Evolutionary conservation across 2,329 filamentous ascomycete genomes (phyloP), one percentile per base, ranked within the genome.

Genomic region (Tolypocladium capitatum): DNA sequence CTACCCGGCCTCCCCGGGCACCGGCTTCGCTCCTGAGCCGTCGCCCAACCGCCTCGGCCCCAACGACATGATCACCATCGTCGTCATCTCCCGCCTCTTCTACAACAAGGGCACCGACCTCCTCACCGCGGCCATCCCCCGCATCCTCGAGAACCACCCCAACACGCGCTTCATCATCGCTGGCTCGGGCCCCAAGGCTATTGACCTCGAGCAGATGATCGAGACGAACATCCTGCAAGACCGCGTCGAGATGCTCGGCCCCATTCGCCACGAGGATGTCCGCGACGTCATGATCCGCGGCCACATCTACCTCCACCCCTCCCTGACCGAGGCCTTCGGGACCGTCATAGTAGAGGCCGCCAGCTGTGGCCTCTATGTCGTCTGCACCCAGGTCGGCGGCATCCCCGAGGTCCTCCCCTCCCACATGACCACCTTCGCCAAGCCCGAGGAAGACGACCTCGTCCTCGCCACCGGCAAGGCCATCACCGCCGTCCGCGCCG

Each of bases 61-160:
- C 0, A 76, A 87, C 53, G 91, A 96, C 57, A 84, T 81, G 11
- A 91, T 98, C 58, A 96, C 89, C 8, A 96, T 98, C 49, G 88
- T 98, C 2, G 91, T 98, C 20, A 94, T 98, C 52, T 96, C 90
- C 9, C 87, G 92, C 20, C 80, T 98, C 1, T 98, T 97, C 67
- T 97, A 97, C 68, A 98, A 98, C 68, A 98, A 98, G 64, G 92
- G 92, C 50, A 97, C 88, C 1, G 94, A 98, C 63, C 78, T 98
- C 0, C 77, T 98, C n/a, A 95, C 95, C 24, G 92, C 91, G 11
- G 88, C 89, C 4, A 94, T 98, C 47, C 92, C 92, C 1, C 83
- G 90, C 43, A 95, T 98, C 46, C 77, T 97, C 28, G 84, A 88
- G 45, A 80, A 82, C 14, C 86, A 98, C 61, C 85, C 88, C 1